A percentile compares a stretch with the other conserved stretches of the same genome.
These are phyloP conservation scores for Alternaria angustiovoidea DNA, from an alignment of 2,329 filamentous ascomycete species.

Conservation along the genomic window DNA sequence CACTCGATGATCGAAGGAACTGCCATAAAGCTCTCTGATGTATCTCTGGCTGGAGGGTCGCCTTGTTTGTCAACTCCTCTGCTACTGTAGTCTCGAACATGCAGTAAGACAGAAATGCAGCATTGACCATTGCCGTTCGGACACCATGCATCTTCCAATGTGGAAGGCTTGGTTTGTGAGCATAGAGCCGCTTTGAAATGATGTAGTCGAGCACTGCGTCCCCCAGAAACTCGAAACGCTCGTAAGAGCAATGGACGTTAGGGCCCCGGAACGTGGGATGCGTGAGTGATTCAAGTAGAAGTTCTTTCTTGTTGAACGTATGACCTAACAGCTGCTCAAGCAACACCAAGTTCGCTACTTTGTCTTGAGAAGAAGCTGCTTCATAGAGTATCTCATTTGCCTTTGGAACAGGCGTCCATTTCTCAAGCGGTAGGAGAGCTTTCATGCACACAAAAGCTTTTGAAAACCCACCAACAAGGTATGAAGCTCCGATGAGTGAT, in stretches of 20 bases:
- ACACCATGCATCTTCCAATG: conserved; percentile 76
- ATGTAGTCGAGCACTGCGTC: conserved; percentile 85
- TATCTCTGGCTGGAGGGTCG: conserved; percentile 40
- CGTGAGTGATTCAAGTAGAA: conserved; percentile 82
- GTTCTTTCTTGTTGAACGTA: conserved; percentile 68
- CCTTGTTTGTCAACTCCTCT: conserved; percentile 45
- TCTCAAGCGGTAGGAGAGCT: conserved; percentile 69
- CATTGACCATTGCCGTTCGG: conserved; percentile 80
- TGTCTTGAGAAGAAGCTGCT: conserved; percentile 22
- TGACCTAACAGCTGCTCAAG: conserved; percentile 76
- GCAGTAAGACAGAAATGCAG: conserved; percentile 78
- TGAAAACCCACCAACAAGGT: conserved; percentile 70
- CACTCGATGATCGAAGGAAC: conserved; percentile 70
- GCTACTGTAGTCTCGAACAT: conserved; percentile 66
- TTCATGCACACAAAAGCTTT: conserved; percentile 70
- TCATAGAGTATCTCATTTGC: conserved; percentile 39
- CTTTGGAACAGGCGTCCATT: conserved; percentile 43
- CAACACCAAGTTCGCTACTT: conserved; percentile 33
- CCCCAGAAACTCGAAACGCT: conserved; percentile 87
- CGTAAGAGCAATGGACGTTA: conserved; percentile 62
- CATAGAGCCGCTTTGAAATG: conserved; percentile 70
- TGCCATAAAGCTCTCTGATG: conserved; percentile 65
- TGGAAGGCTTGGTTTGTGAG: conserved; percentile 56
- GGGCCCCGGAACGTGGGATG: conserved; percentile 68
- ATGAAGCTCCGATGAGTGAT: conserved; percentile 80